Evolutionary conservation across 805 yeast species (phyloP).

Genomic region (Hanseniaspora guilliermondii): DNA sequence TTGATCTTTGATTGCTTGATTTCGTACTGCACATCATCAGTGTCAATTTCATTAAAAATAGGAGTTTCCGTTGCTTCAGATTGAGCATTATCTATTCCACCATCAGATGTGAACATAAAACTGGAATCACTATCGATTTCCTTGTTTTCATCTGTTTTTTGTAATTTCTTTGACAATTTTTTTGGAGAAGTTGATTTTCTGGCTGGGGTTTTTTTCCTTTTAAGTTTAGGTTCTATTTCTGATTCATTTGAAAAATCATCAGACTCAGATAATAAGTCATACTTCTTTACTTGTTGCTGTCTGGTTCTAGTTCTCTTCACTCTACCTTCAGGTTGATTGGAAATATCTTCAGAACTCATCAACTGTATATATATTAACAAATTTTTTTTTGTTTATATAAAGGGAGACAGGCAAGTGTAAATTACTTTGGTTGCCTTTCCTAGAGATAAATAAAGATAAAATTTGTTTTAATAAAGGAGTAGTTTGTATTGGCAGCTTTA

Average conservation of each 20-base stretch:
- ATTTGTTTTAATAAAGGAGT: too few relatives aligned
- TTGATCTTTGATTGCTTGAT: neutral
- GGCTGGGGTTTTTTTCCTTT: neutral
- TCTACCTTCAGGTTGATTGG: neutral
- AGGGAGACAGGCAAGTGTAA: too few relatives aligned
- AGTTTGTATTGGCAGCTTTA: too few relatives aligned
- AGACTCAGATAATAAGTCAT: neutral
- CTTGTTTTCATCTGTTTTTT: too few relatives aligned
- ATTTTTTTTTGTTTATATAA: neutral
- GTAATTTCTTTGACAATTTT: neutral
- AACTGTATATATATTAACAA: neutral
- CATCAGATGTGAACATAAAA: neutral
- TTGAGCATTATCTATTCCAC: neutral
- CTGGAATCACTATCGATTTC: neutral
- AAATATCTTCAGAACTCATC: neutral
- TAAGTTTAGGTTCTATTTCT: neutral
- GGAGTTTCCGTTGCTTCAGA: neutral
- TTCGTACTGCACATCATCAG: neutral
- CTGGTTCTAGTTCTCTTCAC: neutral
- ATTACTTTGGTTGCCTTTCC: too few relatives aligned
- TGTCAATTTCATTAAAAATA: neutral
- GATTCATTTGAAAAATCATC: neutral
- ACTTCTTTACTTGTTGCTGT: neutral
- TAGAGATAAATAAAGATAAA: too few relatives aligned
- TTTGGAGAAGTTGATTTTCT: neutral